Evolutionary conservation across 768 basidiomycete species (phyloP).

Genomic region (Cubamyces sp.): DNA sequence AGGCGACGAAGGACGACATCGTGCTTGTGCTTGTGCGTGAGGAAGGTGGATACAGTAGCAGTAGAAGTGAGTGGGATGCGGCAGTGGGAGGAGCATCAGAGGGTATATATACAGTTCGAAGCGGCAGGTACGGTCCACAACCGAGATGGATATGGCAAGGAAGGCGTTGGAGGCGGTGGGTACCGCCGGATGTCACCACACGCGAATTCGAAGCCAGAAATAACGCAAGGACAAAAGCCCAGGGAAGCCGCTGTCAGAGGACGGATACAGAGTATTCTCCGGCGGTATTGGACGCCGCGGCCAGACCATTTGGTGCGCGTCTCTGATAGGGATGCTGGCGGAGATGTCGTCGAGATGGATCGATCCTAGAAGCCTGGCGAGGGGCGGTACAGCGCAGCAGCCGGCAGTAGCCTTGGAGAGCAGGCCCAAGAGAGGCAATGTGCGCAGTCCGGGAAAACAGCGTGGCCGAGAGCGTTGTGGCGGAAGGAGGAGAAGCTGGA

Average conservation of each 20-base stretch:
- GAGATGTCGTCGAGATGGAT: neutral
- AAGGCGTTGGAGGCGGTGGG: conserved; percentile 8
- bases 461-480: conserved; percentile 10
- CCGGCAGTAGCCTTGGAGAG: neutral
- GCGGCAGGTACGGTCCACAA: conserved; percentile 2
- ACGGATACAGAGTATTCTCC: conserved; percentile 13
- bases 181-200: conserved; percentile 6
- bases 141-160: conserved; percentile 7
- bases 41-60: neutral
- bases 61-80: conserved; percentile 2
- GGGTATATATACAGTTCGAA: conserved; percentile 16
- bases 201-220: neutral
- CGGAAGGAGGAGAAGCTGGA: conserved; percentile 7
- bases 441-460: neutral
- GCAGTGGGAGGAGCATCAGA: neutral
- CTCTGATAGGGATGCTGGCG: conserved; percentile 12
- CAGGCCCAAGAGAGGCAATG: neutral
- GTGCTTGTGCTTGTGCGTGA: conserved; percentile 14
- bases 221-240: neutral
- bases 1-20: conserved; percentile 42
- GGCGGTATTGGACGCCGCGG: conserved; percentile 1
- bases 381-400: neutral
- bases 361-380: neutral
- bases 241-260: conserved; percentile 12
- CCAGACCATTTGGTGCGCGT: neutral